phyloP scores from a whole-genome alignment of 1,284 basidiomycete species.

The Trichosporon ovoides region DNA sequence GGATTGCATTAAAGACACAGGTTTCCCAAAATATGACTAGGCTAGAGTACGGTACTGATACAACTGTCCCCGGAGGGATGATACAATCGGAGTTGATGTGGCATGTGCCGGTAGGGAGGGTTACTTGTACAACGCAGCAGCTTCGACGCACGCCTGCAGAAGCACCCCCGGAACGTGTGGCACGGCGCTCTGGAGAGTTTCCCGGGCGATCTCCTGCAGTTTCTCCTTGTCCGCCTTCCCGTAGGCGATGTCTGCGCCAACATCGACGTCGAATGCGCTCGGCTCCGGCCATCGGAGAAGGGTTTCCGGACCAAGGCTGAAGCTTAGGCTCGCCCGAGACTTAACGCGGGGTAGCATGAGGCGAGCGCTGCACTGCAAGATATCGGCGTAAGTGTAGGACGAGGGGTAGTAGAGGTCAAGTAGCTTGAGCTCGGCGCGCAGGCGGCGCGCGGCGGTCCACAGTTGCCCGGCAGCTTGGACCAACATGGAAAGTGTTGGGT shows the following conservation, averaged over 20 bases:
- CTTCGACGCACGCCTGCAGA: conserved; percentile 17
- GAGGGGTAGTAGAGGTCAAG: conserved; percentile 69
- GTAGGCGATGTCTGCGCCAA: conserved; percentile 29
- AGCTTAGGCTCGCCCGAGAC: conserved; percentile 59
- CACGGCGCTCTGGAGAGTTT: conserved; percentile 14
- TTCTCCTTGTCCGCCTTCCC: conserved; percentile 17
- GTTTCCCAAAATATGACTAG: no score
- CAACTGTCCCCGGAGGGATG: no score
- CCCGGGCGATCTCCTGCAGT: conserved; percentile 9
- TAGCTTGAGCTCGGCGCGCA: conserved; percentile 66
- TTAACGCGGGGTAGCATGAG: conserved; percentile 52
- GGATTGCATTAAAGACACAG: not conserved
- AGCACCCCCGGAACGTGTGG: conserved; percentile 16
- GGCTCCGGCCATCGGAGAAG: conserved; percentile 63
- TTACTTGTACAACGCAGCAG: not conserved
- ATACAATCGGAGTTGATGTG: no score
- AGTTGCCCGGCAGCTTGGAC: conserved; percentile 62
- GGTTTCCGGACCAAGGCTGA: conserved; percentile 44
- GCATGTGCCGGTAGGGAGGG: no score
- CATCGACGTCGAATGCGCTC: conserved; percentile 46
- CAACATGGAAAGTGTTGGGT: no score
- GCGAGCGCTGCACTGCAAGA: conserved; percentile 43
- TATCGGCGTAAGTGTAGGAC: conserved; percentile 50
- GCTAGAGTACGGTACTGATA: no score
- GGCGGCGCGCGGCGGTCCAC: conserved; percentile 66